Base-by-base conservation (phyloP, 2,329 filamentous ascomycete species). In the Botryotinia calthae region DNA sequence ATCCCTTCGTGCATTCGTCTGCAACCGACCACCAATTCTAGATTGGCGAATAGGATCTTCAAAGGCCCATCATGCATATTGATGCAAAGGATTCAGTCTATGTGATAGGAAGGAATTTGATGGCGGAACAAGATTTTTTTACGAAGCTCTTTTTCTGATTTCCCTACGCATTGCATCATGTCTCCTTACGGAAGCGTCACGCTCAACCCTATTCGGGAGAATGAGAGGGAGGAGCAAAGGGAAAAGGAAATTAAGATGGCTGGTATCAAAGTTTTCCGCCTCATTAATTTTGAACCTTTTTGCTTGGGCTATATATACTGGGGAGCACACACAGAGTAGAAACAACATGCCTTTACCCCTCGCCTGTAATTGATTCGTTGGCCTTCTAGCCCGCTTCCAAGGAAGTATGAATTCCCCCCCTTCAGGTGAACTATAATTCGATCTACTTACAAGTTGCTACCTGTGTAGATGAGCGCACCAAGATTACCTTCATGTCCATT, bases 151-250 rank as follows among this genome's bases (percentile, higher is more conserved):
- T 34, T 34, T 34, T 46, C 40, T 46, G 28, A 22, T 10, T 46
- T 44, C 42, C 40, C 12, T 65, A 65, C 28, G 40, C 62, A 64
- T 64, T 64, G 62, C 62, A 64, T 64, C 62, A 64, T 64, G 40
- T 31, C 62, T 46, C 28, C 40, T 40, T 31, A 28, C 62, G 40
- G 42, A 64, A 46, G 62, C 62, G n/a, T 64, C 40, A 64, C 62
- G 62, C 62, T 64, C 59, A 28, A 64, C 6, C 18, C 42, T 64
- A 22, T 64, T 31, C 42, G 62, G 51, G 51, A 56, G 51, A 16
- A 18, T 6, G 3, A 56, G 6, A 18, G 18, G 51, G n/a, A 46
- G 18, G n/a, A 46, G 18, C n/a, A 22, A 42, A 28, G 46, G 40
- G 28, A 31, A 64, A 64, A 4, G 42, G 18, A 64, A 64, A 64